phyloP scores from a whole-genome alignment of 139 green algal genomes.

The Chlamydomonas schloesseri region DNA sequence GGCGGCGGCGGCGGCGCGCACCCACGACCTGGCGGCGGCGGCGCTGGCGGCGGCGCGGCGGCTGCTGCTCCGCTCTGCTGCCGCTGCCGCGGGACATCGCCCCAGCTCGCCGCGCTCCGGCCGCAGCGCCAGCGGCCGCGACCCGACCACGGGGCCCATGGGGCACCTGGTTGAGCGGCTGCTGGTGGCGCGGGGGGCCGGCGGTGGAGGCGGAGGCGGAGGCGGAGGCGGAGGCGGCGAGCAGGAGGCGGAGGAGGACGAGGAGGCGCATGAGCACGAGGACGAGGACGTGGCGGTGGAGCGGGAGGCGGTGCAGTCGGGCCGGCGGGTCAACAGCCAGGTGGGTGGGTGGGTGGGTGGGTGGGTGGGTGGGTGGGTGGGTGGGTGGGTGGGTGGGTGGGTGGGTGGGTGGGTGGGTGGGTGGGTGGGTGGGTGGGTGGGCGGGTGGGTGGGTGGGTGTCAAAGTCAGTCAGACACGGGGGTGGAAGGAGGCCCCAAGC shows the following conservation, averaged over 20 bases:
- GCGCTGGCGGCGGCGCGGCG: background rate
- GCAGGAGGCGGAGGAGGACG: background rate
- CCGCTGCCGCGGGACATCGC: background rate
- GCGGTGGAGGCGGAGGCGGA: background rate
- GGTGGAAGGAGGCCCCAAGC: no score
- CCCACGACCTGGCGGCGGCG: background rate
- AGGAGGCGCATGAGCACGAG: slow-evolving; percentile 38
- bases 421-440: no score
- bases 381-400: background rate
- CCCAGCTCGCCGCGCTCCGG: no score
- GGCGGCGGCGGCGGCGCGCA: background rate
- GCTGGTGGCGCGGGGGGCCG: no score
- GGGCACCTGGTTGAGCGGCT: no score
- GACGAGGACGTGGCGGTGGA: slow-evolving; percentile 78
- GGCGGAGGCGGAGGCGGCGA: background rate
- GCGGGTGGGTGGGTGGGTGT: no score
- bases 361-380: background rate
- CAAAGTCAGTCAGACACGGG: no score
- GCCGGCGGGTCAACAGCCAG: background rate
- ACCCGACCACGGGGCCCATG: no score
- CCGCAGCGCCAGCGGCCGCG: no score
- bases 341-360: background rate
- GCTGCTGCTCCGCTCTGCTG: background rate
- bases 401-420: no score
- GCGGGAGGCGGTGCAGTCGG: slow-evolving; percentile 54